Conservation (phyloP, 331 rosid genomes). For the Pyracantha coccinea region DNA sequence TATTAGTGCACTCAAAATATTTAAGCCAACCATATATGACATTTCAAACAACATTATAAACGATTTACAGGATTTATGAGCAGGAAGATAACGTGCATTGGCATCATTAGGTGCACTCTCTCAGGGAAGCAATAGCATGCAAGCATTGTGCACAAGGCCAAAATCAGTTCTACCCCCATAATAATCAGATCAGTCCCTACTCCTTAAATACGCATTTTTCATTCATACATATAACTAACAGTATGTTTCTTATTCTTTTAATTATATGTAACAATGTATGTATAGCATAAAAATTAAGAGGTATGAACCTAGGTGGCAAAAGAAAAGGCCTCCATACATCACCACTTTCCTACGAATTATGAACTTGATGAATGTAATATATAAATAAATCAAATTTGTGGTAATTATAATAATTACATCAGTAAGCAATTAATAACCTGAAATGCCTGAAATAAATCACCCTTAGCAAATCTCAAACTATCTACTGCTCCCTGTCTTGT, state of each 20-base stretch:
- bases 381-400: not conserved
- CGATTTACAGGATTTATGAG: not conserved
- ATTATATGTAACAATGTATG: too few species aligned
- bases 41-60: not conserved
- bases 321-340: not conserved
- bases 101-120: not conserved
- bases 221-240: too few species aligned
- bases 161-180: too few species aligned
- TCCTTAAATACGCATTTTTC: too few species aligned
- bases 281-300: not conserved
- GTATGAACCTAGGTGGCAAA: not conserved
- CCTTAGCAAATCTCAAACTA: slow-evolving; percentile 92
- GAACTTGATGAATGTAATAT: not conserved
- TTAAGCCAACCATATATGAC: not conserved
- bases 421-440: slow-evolving; percentile 46
- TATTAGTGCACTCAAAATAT: not conserved
- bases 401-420: not conserved
- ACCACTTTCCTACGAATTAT: not conserved
- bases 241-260: too few species aligned
- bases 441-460: slow-evolving; percentile 86
- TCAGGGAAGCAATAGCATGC: not conserved
- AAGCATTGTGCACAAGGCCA: not conserved
- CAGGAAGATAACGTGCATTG: not conserved
- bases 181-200: too few species aligned
- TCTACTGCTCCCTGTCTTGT: slow-evolving; percentile 96